Evolutionary conservation across 345 rosid genomes (phyloP).

Genomic region (Populus deltoides): DNA sequence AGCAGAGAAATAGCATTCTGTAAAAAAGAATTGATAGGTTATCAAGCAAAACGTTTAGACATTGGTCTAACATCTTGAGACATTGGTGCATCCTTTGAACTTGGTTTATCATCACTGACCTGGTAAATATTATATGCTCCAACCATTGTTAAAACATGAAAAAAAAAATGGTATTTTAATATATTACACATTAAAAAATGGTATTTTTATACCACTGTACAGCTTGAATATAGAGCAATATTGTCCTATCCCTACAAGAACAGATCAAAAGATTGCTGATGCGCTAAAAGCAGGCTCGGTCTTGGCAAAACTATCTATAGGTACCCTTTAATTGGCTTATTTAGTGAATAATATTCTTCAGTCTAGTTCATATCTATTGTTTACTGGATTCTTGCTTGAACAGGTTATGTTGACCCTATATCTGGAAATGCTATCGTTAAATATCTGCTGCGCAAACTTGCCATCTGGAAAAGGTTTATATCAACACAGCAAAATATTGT

Average conservation of each 20-base stretch:
- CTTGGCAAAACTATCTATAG: slow-evolving; percentile 73
- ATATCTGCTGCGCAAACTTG: slow-evolving; percentile 61
- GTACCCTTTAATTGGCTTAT: slow-evolving; percentile 31
- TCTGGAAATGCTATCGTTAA: slow-evolving; percentile 60
- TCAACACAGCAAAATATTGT: neutral
- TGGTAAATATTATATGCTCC: neutral
- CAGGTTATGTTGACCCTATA: slow-evolving; percentile 71
- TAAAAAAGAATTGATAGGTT: neutral
- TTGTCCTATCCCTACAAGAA: slow-evolving; percentile 83
- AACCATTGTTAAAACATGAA: neutral
- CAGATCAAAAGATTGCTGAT: slow-evolving; percentile 70
- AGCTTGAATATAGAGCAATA: slow-evolving; percentile 65
- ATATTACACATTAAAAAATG: neutral
- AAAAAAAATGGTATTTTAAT: neutral
- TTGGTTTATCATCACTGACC: neutral
- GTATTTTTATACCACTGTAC: slow-evolving; percentile 53
- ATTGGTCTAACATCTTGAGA: neutral
- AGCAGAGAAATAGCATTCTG: neutral
- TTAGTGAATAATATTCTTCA: neutral
- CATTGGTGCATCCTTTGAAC: neutral
- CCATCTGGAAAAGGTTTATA: slow-evolving; percentile 56
- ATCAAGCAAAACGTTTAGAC: neutral
- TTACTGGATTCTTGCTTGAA: slow-evolving; percentile 13
- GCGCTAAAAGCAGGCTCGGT: slow-evolving; percentile 53
- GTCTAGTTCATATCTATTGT: slow-evolving; percentile 5